A percentile compares a stretch with the other conserved stretches of the same genome.
Evolutionary conservation across 1,139 yeast species (phyloP).

Genomic region (Debaryomyces subglobosus): DNA sequence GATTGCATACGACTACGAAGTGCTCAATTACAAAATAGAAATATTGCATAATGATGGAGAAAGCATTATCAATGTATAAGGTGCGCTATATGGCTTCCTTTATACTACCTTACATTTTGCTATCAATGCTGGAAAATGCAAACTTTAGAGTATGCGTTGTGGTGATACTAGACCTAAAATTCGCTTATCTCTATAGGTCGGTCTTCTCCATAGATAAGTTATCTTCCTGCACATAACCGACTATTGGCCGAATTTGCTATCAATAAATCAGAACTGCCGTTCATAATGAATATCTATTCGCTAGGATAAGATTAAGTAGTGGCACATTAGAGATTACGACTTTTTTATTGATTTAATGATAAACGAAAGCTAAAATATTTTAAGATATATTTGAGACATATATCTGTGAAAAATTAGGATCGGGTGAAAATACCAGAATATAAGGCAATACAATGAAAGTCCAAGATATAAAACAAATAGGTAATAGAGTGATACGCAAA

Average conservation of each 20-base stretch:
- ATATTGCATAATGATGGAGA: no score
- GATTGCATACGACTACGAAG: no score
- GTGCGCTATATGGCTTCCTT: neutral
- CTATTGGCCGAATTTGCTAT: neutral
- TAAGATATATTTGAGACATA: neutral
- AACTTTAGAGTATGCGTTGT: neutral
- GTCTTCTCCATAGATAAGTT: constrained; percentile 3
- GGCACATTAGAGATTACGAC: neutral
- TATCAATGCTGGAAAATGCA: neutral
- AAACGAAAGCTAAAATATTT: neutral
- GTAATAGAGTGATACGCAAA: constrained; percentile 37
- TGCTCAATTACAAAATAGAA: no score
- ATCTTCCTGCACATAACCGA: neutral
- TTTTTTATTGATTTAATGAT: neutral
- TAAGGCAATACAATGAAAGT: constrained; percentile 10
- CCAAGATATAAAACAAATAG: constrained; percentile 18
- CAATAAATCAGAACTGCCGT: neutral
- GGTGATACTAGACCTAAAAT: neutral
- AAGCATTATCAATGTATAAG: no score
- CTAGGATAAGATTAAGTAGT: neutral
- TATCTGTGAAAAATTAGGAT: neutral
- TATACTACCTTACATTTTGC: neutral
- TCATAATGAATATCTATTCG: neutral
- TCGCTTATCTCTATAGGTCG: neutral
- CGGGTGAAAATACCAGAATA: neutral